A percentile compares a stretch with the other conserved stretches of the same genome.
Evolutionary conservation across 257 asterid genomes (phyloP).

Genomic region (Gynochthodes officinalis): DNA sequence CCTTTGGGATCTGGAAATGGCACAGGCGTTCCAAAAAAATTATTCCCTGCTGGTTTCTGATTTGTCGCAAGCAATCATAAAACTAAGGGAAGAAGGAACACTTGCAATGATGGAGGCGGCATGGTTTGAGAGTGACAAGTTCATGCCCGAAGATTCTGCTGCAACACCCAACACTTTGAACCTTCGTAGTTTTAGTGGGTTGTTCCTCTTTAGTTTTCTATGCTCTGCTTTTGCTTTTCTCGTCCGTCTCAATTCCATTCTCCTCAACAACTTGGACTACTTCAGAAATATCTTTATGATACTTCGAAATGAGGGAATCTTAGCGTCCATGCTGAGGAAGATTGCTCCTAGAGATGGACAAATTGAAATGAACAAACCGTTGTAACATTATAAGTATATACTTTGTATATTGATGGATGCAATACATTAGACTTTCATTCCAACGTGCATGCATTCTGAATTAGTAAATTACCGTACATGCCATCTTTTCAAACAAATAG

Average conservation of each 20-base stretch:
- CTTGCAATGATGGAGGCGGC: constrained; percentile 19
- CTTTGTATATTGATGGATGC: too few relatives aligned
- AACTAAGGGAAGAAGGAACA: constrained; percentile 24
- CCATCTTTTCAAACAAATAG: too few relatives aligned
- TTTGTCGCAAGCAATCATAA: constrained; percentile 19
- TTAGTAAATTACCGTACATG: too few relatives aligned
- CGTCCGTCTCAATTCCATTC: not conserved
- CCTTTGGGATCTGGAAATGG: not conserved
- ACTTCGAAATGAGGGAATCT: not conserved
- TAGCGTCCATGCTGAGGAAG: not conserved
- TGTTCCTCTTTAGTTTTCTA: constrained; percentile 16
- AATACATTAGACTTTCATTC: too few relatives aligned
- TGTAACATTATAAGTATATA: too few relatives aligned
- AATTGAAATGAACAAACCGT: not conserved
- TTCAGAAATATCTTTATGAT: not conserved
- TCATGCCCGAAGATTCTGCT: not conserved
- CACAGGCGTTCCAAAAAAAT: constrained; percentile 23
- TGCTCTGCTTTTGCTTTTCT: constrained; percentile 6
- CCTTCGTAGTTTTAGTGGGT: constrained; percentile 13
- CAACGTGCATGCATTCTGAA: too few relatives aligned
- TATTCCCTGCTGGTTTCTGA: constrained; percentile 14
- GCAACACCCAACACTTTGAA: not conserved
- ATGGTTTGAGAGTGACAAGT: constrained; percentile 12
- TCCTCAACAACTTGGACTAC: not conserved
- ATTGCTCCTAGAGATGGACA: not conserved